Percentiles rank a stretch among this genome's conserved stretches.
phyloP scores from a whole-genome alignment of 2,329 filamentous ascomycete genomes.

The Dichotomopilus funicola region DNA sequence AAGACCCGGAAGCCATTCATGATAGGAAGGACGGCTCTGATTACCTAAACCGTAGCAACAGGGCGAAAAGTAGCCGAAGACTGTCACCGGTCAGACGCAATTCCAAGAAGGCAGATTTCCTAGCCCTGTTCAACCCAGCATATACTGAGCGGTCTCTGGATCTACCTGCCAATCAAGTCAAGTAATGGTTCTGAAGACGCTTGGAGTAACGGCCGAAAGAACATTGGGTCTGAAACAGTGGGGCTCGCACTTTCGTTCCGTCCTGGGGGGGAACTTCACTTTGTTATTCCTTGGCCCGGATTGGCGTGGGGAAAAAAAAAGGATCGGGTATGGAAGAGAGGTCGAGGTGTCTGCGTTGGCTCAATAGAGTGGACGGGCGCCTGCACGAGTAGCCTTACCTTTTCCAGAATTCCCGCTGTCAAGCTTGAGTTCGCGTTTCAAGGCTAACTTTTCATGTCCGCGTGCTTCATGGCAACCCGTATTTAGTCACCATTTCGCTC shows the following conservation, averaged over 20 bases:
- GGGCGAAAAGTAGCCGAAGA: no score
- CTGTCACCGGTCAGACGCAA: no score
- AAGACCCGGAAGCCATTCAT: no score
- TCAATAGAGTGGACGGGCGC: constrained; percentile 32
- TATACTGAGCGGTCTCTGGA: constrained; percentile 1
- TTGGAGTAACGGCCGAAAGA: constrained; percentile 26
- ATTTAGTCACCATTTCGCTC: constrained; percentile 13
- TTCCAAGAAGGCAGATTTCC: no score
- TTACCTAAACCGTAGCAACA: no score
- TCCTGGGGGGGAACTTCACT: constrained; percentile 12
- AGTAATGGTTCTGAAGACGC: constrained; percentile 13
- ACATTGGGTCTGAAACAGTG: constrained; percentile 28
- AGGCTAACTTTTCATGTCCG: constrained; percentile 28
- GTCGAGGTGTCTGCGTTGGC: constrained; percentile 24
- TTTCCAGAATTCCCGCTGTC: constrained; percentile 20
- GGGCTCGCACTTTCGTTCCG: constrained; percentile 16
- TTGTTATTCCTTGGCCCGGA: constrained; percentile 12
- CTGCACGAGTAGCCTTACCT: constrained; percentile 34
- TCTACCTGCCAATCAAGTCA: constrained; percentile 15
- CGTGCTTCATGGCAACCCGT: constrained; percentile 28
- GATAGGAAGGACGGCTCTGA: no score
- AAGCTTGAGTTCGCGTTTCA: constrained; percentile 20
- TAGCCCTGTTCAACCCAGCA: neutral
- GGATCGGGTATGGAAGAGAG: no score
- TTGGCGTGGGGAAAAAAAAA: constrained; percentile 21